Base-by-base conservation (phyloP, 176 grass and related monocot genomes). In the Avena insularis region DNA sequence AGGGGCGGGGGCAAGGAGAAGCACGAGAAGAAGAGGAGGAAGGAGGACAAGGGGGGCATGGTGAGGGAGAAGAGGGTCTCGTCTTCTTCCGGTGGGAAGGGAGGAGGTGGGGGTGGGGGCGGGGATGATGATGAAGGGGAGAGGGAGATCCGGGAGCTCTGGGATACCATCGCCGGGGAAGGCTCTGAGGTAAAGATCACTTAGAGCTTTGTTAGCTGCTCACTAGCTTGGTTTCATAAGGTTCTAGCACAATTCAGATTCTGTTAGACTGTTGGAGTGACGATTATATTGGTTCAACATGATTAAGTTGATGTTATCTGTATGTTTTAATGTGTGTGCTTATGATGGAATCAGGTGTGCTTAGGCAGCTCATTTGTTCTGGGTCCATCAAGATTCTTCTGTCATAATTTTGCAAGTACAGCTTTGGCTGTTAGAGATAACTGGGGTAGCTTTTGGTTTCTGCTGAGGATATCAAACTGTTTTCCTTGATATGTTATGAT, bases 121-220 rank as follows among this genome's bases (percentile, higher is more conserved):
- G 70, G 77, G 56, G 77, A 85, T 7, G 79, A 79, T 67, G 81
- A 86, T n/a, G 90, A 85, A 3, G 88, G 89, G 48, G 90, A 95
- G 49, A 84, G 82, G 63, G 97, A 96, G 73, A 92, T 92, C 40
- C 88, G 85, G 69, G 96, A 98, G 70, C 87, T 98, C 64, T 96
- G 97, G 97, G 84, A 98, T 75, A 96, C 94, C 73, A 88, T 96
- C 8, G 93, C 88, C 0, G 93, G 95, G 12, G 93, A 85, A 35
- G 63, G 90, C 59, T 95, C 91, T 0, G 91, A 98, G 96, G 93
- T 98, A 43, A 43, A 43, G 40, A 43, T 43, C 40, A 43, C 40
- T 46, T 14, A 15, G 38, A 54, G 16, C 27, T 86, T 33, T 54
- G 12, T 47, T 71, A 33, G 15, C 59, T 76, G 4, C 20, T 55